Percentiles rank a stretch among this genome's conserved stretches.
Conservation (phyloP, 169 alveolate genomes). For the Blepharisma undulans region DNA sequence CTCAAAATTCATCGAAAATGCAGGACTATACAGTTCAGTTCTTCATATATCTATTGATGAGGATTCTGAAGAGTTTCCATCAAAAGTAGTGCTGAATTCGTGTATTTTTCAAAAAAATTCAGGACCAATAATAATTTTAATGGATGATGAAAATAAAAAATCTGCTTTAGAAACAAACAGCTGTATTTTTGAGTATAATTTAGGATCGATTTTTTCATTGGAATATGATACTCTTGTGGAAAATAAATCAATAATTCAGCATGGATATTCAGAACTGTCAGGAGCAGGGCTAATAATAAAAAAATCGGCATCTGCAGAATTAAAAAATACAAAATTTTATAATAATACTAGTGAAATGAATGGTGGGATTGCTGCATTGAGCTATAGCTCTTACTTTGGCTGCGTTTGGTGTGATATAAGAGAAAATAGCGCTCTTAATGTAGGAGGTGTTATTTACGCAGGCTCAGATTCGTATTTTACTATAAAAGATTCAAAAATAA, state of each 20-base stretch:
- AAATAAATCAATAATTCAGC: not conserved
- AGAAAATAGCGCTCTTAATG: not conserved
- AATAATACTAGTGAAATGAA: not conserved
- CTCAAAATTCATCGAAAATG: not conserved
- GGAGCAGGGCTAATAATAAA: not conserved
- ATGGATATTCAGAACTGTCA: not conserved
- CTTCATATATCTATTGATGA: not conserved
- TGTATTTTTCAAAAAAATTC: not conserved
- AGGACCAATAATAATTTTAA: not conserved
- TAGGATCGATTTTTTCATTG: not conserved
- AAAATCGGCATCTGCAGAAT: not conserved
- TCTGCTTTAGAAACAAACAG: not conserved
- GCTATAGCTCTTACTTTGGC: not conserved
- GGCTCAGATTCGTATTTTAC: not conserved
- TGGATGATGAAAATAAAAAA: not conserved
- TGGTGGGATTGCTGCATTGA: not conserved
- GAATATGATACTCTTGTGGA: not conserved
- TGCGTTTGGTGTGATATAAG: not conserved
- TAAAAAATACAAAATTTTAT: not conserved
- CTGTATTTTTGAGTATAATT: not conserved
- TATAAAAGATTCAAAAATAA: not conserved
- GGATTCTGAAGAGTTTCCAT: not conserved
- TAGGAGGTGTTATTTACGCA: not conserved
- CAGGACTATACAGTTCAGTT: not conserved
- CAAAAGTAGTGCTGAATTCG: not conserved